Evolutionary conservation across 2,329 filamentous ascomycete species (phyloP).

Genomic region (Madurella mycetomatis): DNA sequence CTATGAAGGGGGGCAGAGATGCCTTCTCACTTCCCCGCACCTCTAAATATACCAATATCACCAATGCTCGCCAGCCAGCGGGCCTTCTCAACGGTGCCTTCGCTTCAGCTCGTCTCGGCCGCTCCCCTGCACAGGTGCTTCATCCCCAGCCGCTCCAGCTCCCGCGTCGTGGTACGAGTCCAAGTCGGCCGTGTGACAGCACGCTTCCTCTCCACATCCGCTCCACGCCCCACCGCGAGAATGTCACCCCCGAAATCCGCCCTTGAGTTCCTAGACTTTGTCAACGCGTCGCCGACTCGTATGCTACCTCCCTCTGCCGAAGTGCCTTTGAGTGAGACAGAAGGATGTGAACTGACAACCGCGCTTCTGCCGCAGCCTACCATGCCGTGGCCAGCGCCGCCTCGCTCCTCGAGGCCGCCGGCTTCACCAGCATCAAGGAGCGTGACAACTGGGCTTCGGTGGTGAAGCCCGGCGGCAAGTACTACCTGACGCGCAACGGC

Average conservation of each 20-base stretch:
- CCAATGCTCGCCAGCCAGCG: neutral
- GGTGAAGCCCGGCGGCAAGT: slow-evolving; percentile 83
- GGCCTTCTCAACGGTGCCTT: neutral
- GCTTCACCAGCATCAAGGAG: slow-evolving; percentile 85
- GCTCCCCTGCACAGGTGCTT: neutral
- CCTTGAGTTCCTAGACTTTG: slow-evolving; percentile 84
- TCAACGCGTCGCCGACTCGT: slow-evolving; percentile 94
- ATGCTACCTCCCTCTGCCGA: slow-evolving; percentile 32
- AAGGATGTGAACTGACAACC: slow-evolving; percentile 3
- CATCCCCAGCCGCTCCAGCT: neutral
- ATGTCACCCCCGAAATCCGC: slow-evolving; percentile 57
- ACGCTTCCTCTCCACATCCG: neutral
- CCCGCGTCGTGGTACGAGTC: slow-evolving; percentile 1
- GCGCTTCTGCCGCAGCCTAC: slow-evolving; percentile 63
- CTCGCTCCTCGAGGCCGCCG: slow-evolving; percentile 70
- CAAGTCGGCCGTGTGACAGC: neutral
- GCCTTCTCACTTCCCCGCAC: neutral
- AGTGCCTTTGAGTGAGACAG: neutral
- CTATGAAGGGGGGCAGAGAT: neutral
- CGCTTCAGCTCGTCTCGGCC: neutral
- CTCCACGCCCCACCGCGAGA: slow-evolving; percentile 21
- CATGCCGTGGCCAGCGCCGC: slow-evolving; percentile 83
- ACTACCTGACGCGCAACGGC: slow-evolving; percentile 90
- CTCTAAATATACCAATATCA: neutral
- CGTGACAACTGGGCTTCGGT: slow-evolving; percentile 80